Base-by-base conservation (phyloP, 331 rosid genomes). In the Quercus phellos region DNA sequence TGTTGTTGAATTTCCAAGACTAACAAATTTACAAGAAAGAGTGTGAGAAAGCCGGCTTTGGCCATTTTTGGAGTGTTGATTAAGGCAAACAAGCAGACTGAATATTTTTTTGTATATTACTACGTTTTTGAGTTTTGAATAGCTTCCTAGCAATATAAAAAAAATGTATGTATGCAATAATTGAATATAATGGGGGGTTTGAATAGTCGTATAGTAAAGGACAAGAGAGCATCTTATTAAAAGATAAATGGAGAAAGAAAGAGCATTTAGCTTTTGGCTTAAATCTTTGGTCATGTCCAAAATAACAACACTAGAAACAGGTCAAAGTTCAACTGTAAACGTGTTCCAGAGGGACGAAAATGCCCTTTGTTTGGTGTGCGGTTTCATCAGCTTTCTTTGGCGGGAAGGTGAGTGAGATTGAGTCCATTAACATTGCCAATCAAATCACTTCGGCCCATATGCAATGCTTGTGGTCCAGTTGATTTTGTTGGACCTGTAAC, bases 11-110 rank as follows among this genome's bases (percentile, higher is more conserved):
- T 74, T 55, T 30, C 54, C 34, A 13, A 2, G 38, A 32, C 32
- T 34, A 34, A 34, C 42, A 34, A 34, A 34, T 34, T 34, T 34
- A 7, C 46, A 38, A 38, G 58, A 38, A 46, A 67, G 80, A 74
- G 24, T 58, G 77, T 64, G 18, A 34, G 83, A 85, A 35, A 34
- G 85, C 85, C 81, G 81, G 94, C 91, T 68, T 68, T 81, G 82
- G 84, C 58, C 70, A 56, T 79, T 60, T 75, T 53, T 76, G 43
- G 43, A 35, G 72, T 19, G 74, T 78, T 86, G 91, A 87, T 70
- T 81, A 51, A 80, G 80, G 85, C 87, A 79, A 78, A 76, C 83
- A 83, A 83, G 85, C 70, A 79, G 92, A 80, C 91, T 84, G 72
- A 77, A 78, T 80, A 7, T 38, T 38, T 38, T 77, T 67, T 74